Conservation (phyloP, 2,329 filamentous ascomycete genomes). For the Corynespora cassiicola region DNA sequence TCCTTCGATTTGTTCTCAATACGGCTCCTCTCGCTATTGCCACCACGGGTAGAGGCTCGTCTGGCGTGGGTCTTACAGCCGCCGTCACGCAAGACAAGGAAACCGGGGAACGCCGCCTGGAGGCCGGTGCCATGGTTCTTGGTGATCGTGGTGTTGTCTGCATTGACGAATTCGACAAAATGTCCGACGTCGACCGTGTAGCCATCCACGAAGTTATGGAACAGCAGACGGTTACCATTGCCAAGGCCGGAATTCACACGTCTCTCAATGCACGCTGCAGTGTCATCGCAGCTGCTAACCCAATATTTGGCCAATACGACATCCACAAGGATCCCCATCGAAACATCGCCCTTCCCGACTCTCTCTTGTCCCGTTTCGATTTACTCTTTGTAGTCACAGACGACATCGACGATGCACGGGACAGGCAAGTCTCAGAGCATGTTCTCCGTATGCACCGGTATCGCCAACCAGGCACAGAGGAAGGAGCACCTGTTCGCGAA, state of each 20-base stretch:
- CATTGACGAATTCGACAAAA: constrained; percentile 99
- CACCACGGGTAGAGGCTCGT: constrained; percentile 94
- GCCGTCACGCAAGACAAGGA: constrained; percentile 97
- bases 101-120: constrained; percentile 90
- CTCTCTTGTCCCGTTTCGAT: constrained; percentile 97
- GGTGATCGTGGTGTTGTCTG: constrained; percentile 96
- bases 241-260: constrained; percentile 97
- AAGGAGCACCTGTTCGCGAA: constrained; percentile 92
- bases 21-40: constrained; percentile 96
- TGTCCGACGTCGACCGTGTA: constrained; percentile 97
- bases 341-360: constrained; percentile 97
- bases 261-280: constrained; percentile 96
- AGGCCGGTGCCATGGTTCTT: constrained; percentile 98
- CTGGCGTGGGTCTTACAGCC: constrained; percentile 95
- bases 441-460: constrained; percentile 97
- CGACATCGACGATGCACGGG: constrained; percentile 92
- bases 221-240: constrained; percentile 98
- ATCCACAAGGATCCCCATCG: constrained; percentile 98
- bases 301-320: constrained; percentile 98
- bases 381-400: constrained; percentile 96
- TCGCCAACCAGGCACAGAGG: constrained; percentile 88
- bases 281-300: constrained; percentile 95
- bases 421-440: constrained; percentile 92
- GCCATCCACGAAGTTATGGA: constrained; percentile 99
- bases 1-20: constrained; percentile 95